A percentile compares a stretch with the other conserved stretches of the same genome.
Evolutionary conservation across 805 yeast genomes (phyloP).

Genomic region (Ogataea methanolica): DNA sequence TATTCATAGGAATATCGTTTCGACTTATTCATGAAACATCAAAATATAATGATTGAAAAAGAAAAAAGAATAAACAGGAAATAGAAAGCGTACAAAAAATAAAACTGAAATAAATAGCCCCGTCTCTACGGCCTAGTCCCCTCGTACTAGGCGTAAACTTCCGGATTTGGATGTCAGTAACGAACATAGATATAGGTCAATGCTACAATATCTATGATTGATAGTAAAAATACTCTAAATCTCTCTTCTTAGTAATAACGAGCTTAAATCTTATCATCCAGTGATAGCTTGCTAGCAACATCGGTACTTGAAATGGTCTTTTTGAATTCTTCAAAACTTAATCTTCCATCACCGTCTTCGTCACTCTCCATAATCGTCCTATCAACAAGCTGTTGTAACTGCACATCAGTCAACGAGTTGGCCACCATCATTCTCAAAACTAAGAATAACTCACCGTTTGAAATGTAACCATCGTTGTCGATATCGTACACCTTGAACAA

Average conservation of each 20-base stretch:
- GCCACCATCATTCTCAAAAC: conserved; percentile 98
- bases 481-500: conserved; percentile 94
- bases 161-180: too few relatives aligned
- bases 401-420: conserved; percentile 75
- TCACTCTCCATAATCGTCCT: conserved; percentile 94
- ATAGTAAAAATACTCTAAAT: too few relatives aligned
- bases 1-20: too few relatives aligned
- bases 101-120: too few relatives aligned
- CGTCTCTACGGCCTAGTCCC: too few relatives aligned
- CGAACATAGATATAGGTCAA: too few relatives aligned
- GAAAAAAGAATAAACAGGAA: neutral
- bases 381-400: conserved; percentile 95
- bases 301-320: conserved; percentile 49
- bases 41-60: neutral
- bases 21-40: too few relatives aligned
- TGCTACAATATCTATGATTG: too few relatives aligned
- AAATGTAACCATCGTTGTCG: conserved; percentile 90
- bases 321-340: conserved; percentile 84
- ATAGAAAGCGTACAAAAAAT: neutral
- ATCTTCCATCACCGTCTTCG: conserved; percentile 76
- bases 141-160: too few relatives aligned
- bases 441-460: conserved; percentile 90
- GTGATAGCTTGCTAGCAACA: conserved; percentile 27
- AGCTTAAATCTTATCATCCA: conserved; percentile 23
- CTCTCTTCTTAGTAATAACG: too few relatives aligned